A percentile compares a stretch with the other conserved stretches of the same genome.
These are phyloP conservation scores for Phaffia tasmanica DNA, from an alignment of 768 basidiomycete genomes.

Conservation along the genomic window DNA sequence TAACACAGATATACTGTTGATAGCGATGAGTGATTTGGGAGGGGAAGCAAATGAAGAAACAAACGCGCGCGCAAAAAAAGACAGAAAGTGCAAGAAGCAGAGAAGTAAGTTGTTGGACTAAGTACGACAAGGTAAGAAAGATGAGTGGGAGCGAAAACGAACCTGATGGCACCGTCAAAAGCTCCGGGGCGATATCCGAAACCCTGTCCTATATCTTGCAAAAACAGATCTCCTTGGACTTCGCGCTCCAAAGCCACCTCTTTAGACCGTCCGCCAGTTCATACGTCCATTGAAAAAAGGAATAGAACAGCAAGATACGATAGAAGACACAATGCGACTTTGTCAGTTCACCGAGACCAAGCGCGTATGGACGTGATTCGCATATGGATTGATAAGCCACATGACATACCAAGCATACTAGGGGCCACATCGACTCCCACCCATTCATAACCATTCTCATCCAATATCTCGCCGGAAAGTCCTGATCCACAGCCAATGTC, in stretches of 20 bases:
- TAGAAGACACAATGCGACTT: neutral
- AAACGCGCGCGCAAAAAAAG: conserved; percentile 8
- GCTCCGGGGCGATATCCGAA: conserved; percentile 93
- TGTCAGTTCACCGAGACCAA: neutral
- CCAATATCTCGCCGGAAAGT: conserved; percentile 86
- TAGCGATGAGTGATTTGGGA: neutral
- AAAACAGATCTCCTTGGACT: conserved; percentile 87
- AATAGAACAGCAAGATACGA: neutral
- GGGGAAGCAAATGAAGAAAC: conserved; percentile 1
- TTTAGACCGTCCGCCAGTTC: conserved; percentile 33
- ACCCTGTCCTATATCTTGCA: conserved; percentile 97
- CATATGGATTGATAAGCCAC: neutral
- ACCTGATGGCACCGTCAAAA: conserved; percentile 98
- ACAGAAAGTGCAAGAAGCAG: conserved; percentile 1
- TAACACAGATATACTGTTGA: conserved; percentile 79
- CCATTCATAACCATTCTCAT: conserved; percentile 89
- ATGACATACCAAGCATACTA: conserved; percentile 62
- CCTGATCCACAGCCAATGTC: conserved; percentile 99
- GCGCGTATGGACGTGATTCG: neutral
- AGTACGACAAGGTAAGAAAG: neutral
- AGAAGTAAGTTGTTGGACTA: neutral
- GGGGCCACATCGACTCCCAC: conserved; percentile 88
- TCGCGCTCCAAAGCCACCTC: conserved; percentile 93
- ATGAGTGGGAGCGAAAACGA: conserved; percentile 14
- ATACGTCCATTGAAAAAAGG: neutral